Base-by-base conservation (phyloP, 352 stramenopile genomes). In the Blastocystis sp. region DNA sequence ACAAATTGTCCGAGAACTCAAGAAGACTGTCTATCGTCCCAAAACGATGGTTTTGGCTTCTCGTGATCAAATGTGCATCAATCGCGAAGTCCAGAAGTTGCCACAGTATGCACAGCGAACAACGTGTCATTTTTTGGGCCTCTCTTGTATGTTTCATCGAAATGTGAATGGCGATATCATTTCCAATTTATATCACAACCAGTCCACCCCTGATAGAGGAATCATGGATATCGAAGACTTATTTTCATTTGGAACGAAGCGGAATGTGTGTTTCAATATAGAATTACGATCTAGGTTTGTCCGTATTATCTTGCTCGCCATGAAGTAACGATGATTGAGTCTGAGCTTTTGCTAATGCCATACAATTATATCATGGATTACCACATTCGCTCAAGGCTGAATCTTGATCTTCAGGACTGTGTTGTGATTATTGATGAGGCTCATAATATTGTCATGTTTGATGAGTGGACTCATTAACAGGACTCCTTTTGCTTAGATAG, bases 291-390 rank as follows among this genome's bases (percentile, higher is more conserved):
- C 2, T 90, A 98, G 92, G 94, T 98, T 50, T 99, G 97, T 88
- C 97, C 97, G 1, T 99, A 99, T 91, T 99, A 98, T 91, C 91
- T 98, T 64, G 97, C 93, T 3, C 93, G 97, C 37, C 94, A 93
- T 26, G 73, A 93, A 20, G 65, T 26, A 9, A 95, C 96, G 76
- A 90, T 98, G 6, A 92, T 95, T 2, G 92, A 97, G 66, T 96
- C 97, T 8, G 95, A 99, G 87, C 94, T 99, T 79, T 92, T 99
- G 37, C 96, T 99, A 78, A 95, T 99, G 79, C 98, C 98, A 1
- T 99, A 99, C 93, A 99, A 99, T 92, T 99, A 99, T 91, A 92
- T 99, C 0, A 97, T 99, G 91, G 97, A 99, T 90, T 94, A 96
- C 18, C 78, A 94, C 54, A 93, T 94, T 4, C 93, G 94, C 13